Evolutionary conservation across 164 flowering plant species (phyloP), one percentile per base, ranked within the genome.

Genomic region (Chimonanthus salicifolius): DNA sequence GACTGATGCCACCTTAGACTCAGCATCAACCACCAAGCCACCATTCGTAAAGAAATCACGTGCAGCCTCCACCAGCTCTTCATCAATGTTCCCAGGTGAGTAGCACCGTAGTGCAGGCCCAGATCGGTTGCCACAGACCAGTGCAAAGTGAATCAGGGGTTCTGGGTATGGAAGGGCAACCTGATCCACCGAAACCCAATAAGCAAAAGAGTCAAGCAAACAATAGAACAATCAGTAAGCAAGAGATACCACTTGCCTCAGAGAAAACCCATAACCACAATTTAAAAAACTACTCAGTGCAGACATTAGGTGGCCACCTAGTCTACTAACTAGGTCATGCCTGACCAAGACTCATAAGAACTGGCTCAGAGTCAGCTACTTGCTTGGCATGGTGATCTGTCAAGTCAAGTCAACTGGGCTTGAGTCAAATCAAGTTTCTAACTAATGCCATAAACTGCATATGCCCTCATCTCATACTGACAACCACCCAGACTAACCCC

Each of bases 41-140:
- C 94, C 98, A 69, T 74, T 82, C 74, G 86, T 79, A 49, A 94
- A 58, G 74, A 92, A 94, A 77, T 80, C 73, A 46, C 79, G 82
- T 10, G 92, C 97, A 50, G 97, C 88, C 54, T 89, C 92, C 82
- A 78, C 74, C 80, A 94, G 74, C 75, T 94, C 98, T 78, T 84
- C 81, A 63, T 93, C 98, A 77, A 91, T 87, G 73, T 88, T 71
- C 49, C 85, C 87, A 48, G 92, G 90, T 49, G 97, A 91, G 83
- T 86, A 93, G 83, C 92, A 91, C 47, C 90, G 84, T 58, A 93
- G 90, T 69, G 89, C 85, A 70, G 98, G 98, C 47, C 94, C 91
- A 69, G 94, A 89, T 78, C 89, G 87, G 54, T 74, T 79, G 44
- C 97, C 98, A 75, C 70, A 79, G 67, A 87, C 92, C 67, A 94